Base-by-base conservation (phyloP, 2,329 filamentous ascomycete species). In the Penicillium freii region DNA sequence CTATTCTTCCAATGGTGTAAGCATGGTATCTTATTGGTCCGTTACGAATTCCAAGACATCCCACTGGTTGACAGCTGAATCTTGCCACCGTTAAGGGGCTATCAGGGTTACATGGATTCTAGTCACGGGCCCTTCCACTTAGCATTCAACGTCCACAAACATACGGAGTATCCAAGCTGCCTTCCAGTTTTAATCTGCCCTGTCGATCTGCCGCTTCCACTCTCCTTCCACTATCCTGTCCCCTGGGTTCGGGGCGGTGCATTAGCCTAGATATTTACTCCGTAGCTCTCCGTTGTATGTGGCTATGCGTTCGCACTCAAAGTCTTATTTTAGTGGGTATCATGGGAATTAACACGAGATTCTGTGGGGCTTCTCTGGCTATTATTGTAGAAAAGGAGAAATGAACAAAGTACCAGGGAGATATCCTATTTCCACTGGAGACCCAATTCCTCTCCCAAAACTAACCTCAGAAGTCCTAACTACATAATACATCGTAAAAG, bases 231-330 rank as follows among this genome's bases (percentile, higher is more conserved):
- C 40, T 8, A 46, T 48, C 55, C 55, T 31, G 25, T 60, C 38
- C 25, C 40, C 39, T 54, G 49, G 56, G 49, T 50, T 50, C 49
- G 29, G 59, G 57, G 52, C 58, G 50, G 56, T 46, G 53, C 50
- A 51, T 57, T 49, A 27, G 36, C 19, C 36, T 19, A 10, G 44
- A 48, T 48, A 19, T 38, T 54, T 19, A n/a, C n/a, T n/a, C n/a
- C n/a, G n/a, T n/a, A 25, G 25, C 5, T 27, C 38, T 21, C n/a
- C 19, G 5, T 47, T 40, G 39, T 45, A 15, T 29, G 51, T 45
- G 42, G 27, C 29, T 42, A 43, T 27, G 53, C 53, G 38, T 51
- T 51, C 45, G 4, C 44, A 8, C 19, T 15, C 52, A 23, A 21
- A 42, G n/a, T 23, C 25, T 27, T 40, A 11, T 50, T 29, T 15